Percentiles rank a stretch among this genome's conserved stretches.
Evolutionary conservation across 352 stramenopile species (phyloP).

Genomic region (Phytophthora rubi): DNA sequence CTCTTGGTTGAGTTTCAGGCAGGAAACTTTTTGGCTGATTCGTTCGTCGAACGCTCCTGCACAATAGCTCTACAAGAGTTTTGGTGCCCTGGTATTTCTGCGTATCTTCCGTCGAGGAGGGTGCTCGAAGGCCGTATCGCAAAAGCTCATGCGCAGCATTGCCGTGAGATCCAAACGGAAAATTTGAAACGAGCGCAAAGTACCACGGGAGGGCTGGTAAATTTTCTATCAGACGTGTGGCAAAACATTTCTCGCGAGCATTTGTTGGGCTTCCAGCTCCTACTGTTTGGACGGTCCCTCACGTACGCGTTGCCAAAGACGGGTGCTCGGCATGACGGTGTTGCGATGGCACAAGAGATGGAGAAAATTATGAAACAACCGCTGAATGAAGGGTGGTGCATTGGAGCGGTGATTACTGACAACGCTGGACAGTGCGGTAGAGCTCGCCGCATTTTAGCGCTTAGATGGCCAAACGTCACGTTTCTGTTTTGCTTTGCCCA

Average conservation of each 20-base stretch:
- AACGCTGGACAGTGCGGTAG: slow-evolving; percentile 13
- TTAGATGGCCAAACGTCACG: slow-evolving; percentile 1
- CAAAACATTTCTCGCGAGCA: slow-evolving; percentile 13
- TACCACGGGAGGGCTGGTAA: slow-evolving; percentile 2
- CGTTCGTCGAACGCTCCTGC: slow-evolving; percentile 15
- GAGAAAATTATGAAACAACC: slow-evolving; percentile 7
- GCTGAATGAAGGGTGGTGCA: slow-evolving; percentile 5
- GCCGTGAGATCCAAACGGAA: slow-evolving; percentile 2
- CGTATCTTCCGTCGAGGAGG: slow-evolving; percentile 2
- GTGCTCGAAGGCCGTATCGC: slow-evolving; percentile 4
- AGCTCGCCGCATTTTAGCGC: slow-evolving; percentile 6
- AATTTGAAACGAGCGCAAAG: background rate
- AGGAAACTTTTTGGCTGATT: slow-evolving; percentile 6
- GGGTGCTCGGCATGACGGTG: slow-evolving; percentile 5
- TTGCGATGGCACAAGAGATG: slow-evolving; percentile 17
- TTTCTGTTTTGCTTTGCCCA: slow-evolving; percentile 11
- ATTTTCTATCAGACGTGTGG: slow-evolving; percentile 25
- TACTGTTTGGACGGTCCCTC: slow-evolving; percentile 5
- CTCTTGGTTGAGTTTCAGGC: slow-evolving; percentile 9
- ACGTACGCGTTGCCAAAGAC: slow-evolving; percentile 5
- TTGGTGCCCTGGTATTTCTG: slow-evolving; percentile 3
- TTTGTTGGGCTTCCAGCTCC: slow-evolving; percentile 12
- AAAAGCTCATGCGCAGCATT: background rate
- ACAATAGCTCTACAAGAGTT: slow-evolving; percentile 7
- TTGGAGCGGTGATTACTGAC: slow-evolving; percentile 7